These are phyloP conservation scores for Xylaria polymorpha DNA, from an alignment of 2,329 filamentous ascomycete genomes.

Conservation along the genomic window DNA sequence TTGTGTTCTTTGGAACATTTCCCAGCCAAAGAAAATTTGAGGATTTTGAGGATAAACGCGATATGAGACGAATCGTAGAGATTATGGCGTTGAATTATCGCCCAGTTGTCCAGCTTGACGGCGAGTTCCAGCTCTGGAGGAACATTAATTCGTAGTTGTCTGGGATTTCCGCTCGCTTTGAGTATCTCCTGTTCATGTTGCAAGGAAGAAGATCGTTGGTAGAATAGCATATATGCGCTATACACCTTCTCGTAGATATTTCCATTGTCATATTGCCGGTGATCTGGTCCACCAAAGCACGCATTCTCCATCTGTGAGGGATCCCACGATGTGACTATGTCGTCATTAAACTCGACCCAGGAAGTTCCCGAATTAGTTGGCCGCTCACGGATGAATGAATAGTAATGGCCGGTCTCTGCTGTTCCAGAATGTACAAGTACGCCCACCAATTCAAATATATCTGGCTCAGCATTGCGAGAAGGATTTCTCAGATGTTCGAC, in stretches of 20 bases:
- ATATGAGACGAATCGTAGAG: conserved; percentile 80
- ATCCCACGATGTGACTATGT: conserved; percentile 82
- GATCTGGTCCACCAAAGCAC: conserved; percentile 82
- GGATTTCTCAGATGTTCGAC: conserved; percentile 82
- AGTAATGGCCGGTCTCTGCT: conserved; percentile 95
- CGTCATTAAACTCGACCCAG: conserved; percentile 97
- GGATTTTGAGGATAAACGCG: conserved; percentile 71
- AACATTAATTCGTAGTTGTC: conserved; percentile 60
- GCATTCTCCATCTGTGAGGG: conserved; percentile 76
- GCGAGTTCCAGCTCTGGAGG: conserved; percentile 62
- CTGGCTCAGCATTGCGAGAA: conserved; percentile 66
- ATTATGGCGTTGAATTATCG: conserved; percentile 80
- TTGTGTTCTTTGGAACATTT: conserved; percentile 62
- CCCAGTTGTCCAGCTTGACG: conserved; percentile 78
- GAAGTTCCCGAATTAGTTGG: conserved; percentile 63
- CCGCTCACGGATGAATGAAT: conserved; percentile 90
- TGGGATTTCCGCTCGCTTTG: conserved; percentile 50
- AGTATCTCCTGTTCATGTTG: conserved; percentile 63
- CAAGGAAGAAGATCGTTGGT: conserved; percentile 80
- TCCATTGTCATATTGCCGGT: conserved; percentile 61
- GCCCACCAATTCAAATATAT: conserved; percentile 93
- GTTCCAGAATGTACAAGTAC: conserved; percentile 93
- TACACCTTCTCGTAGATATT: conserved; percentile 73
- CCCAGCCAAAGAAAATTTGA: conserved; percentile 66
- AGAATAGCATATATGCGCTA: conserved; percentile 98